These are phyloP conservation scores for Chlorencoelia australis DNA, from an alignment of 2,329 filamentous ascomycete species.

Conservation along the genomic window DNA sequence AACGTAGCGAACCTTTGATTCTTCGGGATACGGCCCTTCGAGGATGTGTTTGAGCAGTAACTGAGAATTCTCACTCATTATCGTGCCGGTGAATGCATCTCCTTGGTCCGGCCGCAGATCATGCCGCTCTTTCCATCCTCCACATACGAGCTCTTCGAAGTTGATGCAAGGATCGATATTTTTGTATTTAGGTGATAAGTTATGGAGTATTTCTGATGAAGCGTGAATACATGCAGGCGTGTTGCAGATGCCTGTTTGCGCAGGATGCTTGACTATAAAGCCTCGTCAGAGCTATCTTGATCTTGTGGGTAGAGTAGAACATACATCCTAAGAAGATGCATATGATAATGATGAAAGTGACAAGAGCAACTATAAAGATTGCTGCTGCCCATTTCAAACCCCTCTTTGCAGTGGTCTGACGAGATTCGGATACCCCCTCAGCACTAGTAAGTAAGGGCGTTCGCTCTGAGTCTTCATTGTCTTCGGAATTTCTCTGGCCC, in stretches of 20 bases:
- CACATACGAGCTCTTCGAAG: conserved; percentile 59
- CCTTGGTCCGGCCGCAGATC: conserved; percentile 56
- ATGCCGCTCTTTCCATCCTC: conserved; percentile 53
- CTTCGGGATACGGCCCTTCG: conserved; percentile 43
- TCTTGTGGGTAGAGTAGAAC: conserved; percentile 5
- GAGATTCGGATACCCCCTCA: conserved; percentile 3
- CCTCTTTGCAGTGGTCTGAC: conserved; percentile 10
- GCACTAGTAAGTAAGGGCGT: conserved; percentile 16
- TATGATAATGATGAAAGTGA: conserved; percentile 20
- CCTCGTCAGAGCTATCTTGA: conserved; percentile 9
- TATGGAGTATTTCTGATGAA: conserved; percentile 51
- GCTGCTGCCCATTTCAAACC: neutral
- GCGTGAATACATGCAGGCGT: conserved; percentile 54
- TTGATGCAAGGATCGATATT: conserved; percentile 57
- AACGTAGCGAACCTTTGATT: conserved; percentile 27
- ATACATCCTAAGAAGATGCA: conserved; percentile 19
- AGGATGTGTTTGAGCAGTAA: conserved; percentile 51
- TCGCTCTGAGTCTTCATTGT: conserved; percentile 10
- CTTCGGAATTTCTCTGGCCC: too few relatives aligned
- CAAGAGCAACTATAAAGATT: neutral
- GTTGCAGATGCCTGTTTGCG: conserved; percentile 33
- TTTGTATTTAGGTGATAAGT: conserved; percentile 50
- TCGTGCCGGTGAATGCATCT: conserved; percentile 47
- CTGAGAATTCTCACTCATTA: conserved; percentile 51
- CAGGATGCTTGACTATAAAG: conserved; percentile 6